phyloP scores from a whole-genome alignment of 345 rosid species.

The Kandelia obovata region DNA sequence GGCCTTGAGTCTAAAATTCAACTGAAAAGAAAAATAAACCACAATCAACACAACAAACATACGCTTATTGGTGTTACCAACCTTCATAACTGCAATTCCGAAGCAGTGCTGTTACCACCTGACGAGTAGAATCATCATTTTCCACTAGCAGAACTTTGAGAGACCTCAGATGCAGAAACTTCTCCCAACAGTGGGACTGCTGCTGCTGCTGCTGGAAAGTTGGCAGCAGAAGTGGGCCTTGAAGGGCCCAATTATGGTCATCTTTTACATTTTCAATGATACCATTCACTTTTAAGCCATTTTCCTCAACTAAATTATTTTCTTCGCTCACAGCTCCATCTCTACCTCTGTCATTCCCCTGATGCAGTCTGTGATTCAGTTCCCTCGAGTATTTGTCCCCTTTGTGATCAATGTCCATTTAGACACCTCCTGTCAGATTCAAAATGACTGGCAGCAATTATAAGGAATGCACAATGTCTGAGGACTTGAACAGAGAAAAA shows the following conservation, averaged over 20 bases:
- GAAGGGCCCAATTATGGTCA: conserved; percentile 29
- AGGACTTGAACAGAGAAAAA: conserved; percentile 11
- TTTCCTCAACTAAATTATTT: conserved; percentile 24
- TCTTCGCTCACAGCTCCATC: conserved; percentile 28
- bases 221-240: conserved; percentile 37
- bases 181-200: conserved; percentile 40
- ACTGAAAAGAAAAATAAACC: neutral
- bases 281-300: conserved; percentile 29
- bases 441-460: conserved; percentile 21
- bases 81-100: conserved; percentile 87
- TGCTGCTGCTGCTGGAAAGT: conserved; percentile 37
- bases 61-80: conserved; percentile 14
- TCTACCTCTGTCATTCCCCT: conserved; percentile 25
- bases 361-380: conserved; percentile 27
- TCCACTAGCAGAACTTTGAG: conserved; percentile 83
- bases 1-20: neutral
- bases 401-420: conserved; percentile 48
- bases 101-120: conserved; percentile 65
- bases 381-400: conserved; percentile 34
- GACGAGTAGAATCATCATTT: conserved; percentile 72
- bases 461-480: conserved; percentile 20
- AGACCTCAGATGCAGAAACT: conserved; percentile 61
- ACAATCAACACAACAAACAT: neutral
- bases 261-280: conserved; percentile 34
- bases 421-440: conserved; percentile 38